Evolutionary conservation across 306 rosid species (phyloP).

Genomic region (Hylodesmum podocarpum): DNA sequence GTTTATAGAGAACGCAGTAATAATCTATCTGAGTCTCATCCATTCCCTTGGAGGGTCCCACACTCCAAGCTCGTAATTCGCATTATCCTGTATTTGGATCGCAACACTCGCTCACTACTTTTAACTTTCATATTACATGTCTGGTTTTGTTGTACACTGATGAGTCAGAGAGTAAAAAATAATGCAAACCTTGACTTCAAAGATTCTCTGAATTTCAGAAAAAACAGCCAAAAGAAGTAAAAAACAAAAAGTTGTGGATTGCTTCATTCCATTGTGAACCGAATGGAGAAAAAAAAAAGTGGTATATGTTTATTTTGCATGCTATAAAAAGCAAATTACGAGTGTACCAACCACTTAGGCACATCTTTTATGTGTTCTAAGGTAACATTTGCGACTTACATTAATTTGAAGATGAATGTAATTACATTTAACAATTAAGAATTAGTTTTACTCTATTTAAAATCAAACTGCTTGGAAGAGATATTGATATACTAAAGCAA

Average conservation of each 20-base stretch:
- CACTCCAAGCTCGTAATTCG: not conserved
- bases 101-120: not conserved
- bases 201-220: not conserved
- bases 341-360: conserved; percentile 40
- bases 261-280: not conserved
- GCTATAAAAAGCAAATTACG: not conserved
- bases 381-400: not conserved
- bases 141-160: not conserved
- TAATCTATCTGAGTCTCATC: not conserved
- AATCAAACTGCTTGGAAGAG: not conserved
- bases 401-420: not conserved
- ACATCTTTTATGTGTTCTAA: not conserved
- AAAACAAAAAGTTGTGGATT: not conserved
- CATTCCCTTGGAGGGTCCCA: conserved; percentile 21
- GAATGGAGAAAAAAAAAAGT: not conserved
- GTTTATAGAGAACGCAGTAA: not conserved
- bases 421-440: not conserved
- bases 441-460: not conserved
- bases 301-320: not conserved
- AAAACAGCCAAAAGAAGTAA: not conserved
- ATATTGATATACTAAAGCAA: not conserved
- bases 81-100: not conserved
- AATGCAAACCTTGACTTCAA: not conserved
- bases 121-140: not conserved
- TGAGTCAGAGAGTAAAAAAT: not conserved